Evolutionary conservation across 2,329 filamentous ascomycete genomes (phyloP).

Genomic region (Pseudogymnoascus pannorum): DNA sequence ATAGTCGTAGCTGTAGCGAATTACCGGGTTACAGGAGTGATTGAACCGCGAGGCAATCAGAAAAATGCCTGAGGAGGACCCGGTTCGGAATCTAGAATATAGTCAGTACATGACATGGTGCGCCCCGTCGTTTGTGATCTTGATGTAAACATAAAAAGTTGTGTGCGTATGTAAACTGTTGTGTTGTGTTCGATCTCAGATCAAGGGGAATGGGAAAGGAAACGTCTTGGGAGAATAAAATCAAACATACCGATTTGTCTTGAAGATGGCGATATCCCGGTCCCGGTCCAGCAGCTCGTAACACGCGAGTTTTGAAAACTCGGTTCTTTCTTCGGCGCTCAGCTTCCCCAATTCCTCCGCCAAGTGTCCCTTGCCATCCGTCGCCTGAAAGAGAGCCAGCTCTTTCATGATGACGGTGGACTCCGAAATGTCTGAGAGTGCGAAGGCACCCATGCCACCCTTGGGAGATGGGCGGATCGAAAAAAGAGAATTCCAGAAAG

Average conservation of each 20-base stretch:
- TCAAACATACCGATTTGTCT: slow-evolving; percentile 25
- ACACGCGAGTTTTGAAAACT: slow-evolving; percentile 18
- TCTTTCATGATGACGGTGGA: slow-evolving; percentile 23
- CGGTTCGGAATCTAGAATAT: background rate
- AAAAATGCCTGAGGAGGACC: slow-evolving; percentile 35
- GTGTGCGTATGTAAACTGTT: no score
- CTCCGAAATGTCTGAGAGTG: slow-evolving; percentile 21
- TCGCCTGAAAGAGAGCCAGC: slow-evolving; percentile 21
- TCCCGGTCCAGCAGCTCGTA: slow-evolving; percentile 14
- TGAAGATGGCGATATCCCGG: slow-evolving; percentile 21
- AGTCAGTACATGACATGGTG: background rate
- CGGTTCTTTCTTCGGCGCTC: slow-evolving; percentile 14
- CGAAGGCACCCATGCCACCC: slow-evolving; percentile 26
- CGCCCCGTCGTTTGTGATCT: background rate
- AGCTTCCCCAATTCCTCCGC: slow-evolving; percentile 17
- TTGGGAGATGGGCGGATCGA: slow-evolving; percentile 22
- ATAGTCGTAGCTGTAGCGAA: slow-evolving; percentile 38
- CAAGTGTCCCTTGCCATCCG: slow-evolving; percentile 13
- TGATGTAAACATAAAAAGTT: background rate
- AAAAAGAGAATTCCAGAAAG: slow-evolving; percentile 23
- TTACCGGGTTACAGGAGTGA: slow-evolving; percentile 43
- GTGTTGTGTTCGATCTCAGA: background rate
- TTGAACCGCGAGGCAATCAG: slow-evolving; percentile 50
- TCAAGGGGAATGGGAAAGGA: background rate
- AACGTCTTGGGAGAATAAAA: background rate